Evolutionary conservation across 768 basidiomycete species (phyloP).

Genomic region (Hydnum rufescens): DNA sequence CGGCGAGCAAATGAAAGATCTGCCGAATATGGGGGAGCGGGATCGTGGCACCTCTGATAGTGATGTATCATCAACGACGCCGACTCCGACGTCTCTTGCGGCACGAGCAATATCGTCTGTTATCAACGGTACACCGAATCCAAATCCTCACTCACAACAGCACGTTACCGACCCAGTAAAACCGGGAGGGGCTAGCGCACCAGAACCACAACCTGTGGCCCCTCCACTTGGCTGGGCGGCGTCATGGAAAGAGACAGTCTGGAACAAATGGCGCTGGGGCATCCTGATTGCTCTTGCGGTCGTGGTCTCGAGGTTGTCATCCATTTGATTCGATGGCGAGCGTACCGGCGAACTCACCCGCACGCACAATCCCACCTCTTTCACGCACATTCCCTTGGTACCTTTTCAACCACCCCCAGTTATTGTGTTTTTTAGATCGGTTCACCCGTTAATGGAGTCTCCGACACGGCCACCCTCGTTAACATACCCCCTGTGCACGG

Average conservation of each 20-base stretch:
- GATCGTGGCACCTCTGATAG: constrained; percentile 40
- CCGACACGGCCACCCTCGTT: too few relatives aligned
- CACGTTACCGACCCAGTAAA: neutral
- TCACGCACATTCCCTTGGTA: too few relatives aligned
- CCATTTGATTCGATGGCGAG: neutral
- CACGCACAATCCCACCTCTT: too few relatives aligned
- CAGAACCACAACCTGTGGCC: neutral
- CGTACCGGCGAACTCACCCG: too few relatives aligned
- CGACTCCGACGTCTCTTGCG: constrained; percentile 2
- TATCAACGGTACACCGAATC: neutral
- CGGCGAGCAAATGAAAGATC: constrained; percentile 37
- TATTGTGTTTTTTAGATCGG: too few relatives aligned
- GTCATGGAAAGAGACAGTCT: constrained; percentile 43
- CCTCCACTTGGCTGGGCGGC: constrained; percentile 24
- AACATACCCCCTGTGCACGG: too few relatives aligned
- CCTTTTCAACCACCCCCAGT: too few relatives aligned
- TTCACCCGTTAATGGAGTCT: too few relatives aligned
- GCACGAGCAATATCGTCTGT: too few relatives aligned
- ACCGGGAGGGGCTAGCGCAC: neutral
- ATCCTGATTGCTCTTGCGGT: constrained; percentile 59
- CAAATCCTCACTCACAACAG: neutral
- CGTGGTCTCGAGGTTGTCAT: constrained; percentile 51
- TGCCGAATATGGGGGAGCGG: constrained; percentile 87
- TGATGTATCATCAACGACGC: constrained; percentile 14
- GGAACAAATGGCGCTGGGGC: constrained; percentile 77